Evolutionary conservation across 306 rosid species (phyloP).

Genomic region (Cucurbita pepo): DNA sequence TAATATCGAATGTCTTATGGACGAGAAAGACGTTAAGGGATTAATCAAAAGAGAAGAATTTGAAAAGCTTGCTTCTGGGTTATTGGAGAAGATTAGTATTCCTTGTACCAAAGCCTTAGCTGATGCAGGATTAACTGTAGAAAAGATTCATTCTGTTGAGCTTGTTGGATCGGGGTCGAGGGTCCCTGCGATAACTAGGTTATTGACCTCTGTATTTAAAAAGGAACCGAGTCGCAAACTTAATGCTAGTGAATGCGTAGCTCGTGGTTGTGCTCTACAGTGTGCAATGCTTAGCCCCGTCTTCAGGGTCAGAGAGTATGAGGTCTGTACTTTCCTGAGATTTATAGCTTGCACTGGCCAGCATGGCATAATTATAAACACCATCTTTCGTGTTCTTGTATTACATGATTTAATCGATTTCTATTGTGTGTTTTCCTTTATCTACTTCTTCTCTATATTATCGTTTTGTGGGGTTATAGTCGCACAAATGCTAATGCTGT

Average conservation of each 20-base stretch:
- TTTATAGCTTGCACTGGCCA: background rate
- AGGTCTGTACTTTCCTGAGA: conserved; percentile 47
- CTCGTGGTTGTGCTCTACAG: conserved; percentile 95
- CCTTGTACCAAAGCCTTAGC: conserved; percentile 62
- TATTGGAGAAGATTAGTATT: conserved; percentile 45
- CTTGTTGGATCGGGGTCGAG: conserved; percentile 97
- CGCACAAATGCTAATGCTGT: background rate
- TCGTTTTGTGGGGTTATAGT: background rate
- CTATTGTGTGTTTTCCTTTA: background rate
- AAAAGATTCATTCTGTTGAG: conserved; percentile 61
- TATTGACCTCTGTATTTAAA: conserved; percentile 43
- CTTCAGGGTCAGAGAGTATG: conserved; percentile 76
- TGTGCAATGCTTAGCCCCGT: conserved; percentile 95
- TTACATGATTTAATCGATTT: background rate
- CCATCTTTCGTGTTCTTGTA: background rate
- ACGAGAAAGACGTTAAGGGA: conserved; percentile 94
- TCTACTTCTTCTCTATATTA: background rate
- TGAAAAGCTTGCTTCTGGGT: conserved; percentile 56
- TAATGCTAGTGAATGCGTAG: conserved; percentile 98
- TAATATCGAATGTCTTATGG: conserved; percentile 92
- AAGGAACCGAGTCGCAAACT: conserved; percentile 72
- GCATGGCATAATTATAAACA: no score
- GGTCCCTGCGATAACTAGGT: conserved; percentile 62
- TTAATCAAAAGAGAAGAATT: conserved; percentile 84
- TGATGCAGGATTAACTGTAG: conserved; percentile 48